Evolutionary conservation across 2,329 filamentous ascomycete species (phyloP).

Genomic region (Diaporthe sp.): DNA sequence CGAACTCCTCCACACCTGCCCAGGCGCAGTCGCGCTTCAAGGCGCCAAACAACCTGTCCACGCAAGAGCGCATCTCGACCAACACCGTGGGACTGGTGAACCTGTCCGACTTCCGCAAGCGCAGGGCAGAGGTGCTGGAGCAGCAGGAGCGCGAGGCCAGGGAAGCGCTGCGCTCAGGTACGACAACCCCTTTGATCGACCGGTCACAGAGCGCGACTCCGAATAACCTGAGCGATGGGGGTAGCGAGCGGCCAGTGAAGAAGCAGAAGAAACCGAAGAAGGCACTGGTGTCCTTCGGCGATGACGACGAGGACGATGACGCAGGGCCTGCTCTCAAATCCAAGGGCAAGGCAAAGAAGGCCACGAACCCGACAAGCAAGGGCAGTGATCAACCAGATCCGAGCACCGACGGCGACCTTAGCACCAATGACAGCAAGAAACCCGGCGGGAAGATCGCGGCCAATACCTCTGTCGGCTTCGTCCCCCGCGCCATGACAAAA

Average conservation of each 20-base stretch:
- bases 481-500: constrained; percentile 79
- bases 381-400: constrained; percentile 38
- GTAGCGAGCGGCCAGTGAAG: constrained; percentile 47
- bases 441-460: constrained; percentile 67
- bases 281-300: constrained; percentile 71
- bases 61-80: constrained; percentile 85
- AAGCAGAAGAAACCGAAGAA: constrained; percentile 65
- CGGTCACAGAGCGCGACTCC: constrained; percentile 64
- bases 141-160: constrained; percentile 86
- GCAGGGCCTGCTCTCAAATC: constrained; percentile 48
- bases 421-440: constrained; percentile 43
- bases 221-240: constrained; percentile 55
- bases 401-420: constrained; percentile 43
- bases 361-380: constrained; percentile 19
- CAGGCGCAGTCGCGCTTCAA: constrained; percentile 73
- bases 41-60: constrained; percentile 77
- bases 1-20: constrained; percentile 49
- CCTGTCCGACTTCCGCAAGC: constrained; percentile 94
- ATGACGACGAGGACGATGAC: constrained; percentile 71
- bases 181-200: constrained; percentile 54
- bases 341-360: constrained; percentile 28
- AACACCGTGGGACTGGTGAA: constrained; percentile 92
- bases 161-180: constrained; percentile 68
- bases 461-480: constrained; percentile 71
- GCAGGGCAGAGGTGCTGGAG: constrained; percentile 93